These are phyloP conservation scores for Backusella macrospora DNA, from an alignment of 192 early-diverging fungal species.

Conservation along the genomic window DNA sequence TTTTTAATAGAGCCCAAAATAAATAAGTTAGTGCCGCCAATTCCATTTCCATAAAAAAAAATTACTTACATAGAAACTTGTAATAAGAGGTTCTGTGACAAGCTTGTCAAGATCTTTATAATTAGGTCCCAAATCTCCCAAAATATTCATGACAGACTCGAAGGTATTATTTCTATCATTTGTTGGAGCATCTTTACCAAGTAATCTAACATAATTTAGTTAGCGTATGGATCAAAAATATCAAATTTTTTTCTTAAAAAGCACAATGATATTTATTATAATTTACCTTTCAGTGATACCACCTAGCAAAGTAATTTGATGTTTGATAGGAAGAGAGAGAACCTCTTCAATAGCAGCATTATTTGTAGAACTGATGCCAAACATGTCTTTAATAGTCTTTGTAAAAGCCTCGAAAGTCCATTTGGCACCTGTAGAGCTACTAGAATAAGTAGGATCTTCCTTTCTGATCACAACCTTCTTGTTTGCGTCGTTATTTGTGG, in stretches of 20 bases:
- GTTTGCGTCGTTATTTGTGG: background rate
- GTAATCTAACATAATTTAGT: background rate
- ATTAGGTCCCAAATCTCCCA: conserved; percentile 17
- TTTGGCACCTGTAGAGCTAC: background rate
- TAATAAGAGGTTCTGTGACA: conserved; percentile 23
- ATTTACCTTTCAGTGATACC: conserved; percentile 25
- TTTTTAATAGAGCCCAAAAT: background rate
- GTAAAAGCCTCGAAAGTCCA: conserved; percentile 17
- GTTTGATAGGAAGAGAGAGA: background rate
- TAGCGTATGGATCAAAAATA: background rate
- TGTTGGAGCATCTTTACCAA: conserved; percentile 19
- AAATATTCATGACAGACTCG: conserved; percentile 22
- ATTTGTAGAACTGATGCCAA: conserved; percentile 3
- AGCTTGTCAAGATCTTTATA: conserved; percentile 16
- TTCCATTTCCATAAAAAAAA: background rate
- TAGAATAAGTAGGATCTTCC: conserved; percentile 8
- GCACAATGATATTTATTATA: background rate
- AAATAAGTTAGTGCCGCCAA: background rate
- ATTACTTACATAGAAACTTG: conserved; percentile 22
- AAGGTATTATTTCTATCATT: conserved; percentile 30
- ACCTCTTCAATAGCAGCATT: conserved; percentile 23
- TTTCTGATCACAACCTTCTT: background rate
- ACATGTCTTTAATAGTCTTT: background rate
- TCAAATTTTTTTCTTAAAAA: background rate
- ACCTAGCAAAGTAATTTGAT: conserved; percentile 5